Base-by-base conservation (phyloP, 2,329 filamentous ascomycete genomes). In the Trichoderma atroviride region DNA sequence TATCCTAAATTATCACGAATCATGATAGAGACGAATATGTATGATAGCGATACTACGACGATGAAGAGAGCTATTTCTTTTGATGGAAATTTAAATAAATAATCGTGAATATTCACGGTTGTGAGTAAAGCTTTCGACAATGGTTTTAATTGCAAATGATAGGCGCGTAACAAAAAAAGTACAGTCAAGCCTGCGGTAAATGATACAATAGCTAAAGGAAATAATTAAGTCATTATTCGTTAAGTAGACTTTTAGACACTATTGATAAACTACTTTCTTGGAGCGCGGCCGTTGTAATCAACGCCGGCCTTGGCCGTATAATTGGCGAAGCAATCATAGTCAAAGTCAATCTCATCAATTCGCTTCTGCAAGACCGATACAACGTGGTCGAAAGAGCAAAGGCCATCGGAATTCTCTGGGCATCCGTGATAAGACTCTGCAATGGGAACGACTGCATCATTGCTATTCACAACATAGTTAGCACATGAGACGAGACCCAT, bases 261-360 rank as follows among this genome's bases (percentile, higher is more conserved):
- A 22, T 33, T 4, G 16, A 7, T 33, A 4, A 29, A n/a, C 31
- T 29, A 57, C 14, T 29, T 29, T 22, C 19, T 31, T 9, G 55
- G 55, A 10, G 55, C 55, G 0, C 55, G 55, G 55, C 55, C 55
- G 6, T 57, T 57, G 9, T 57, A 57, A 29, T 57, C 55, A 10
- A 57, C 55, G 10, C 55, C 55, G 11, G 55, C 55, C 55, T 57
- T 57, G 11, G 55, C 55, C 29, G 55, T 57, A 33, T 57, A 57
- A 57, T 57, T 57, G 10, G 55, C 55, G 29, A 57, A 35, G 9
- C 55, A 57, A 19, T 57, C 55, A 35, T 57, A 57, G n/a, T 57
- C 9, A 13, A 33, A 57, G 55, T 57, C 55, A 22, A 57, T 57
- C 19, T 57, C 55, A 33, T 57, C 55, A 57, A 57, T 35, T n/a